These are phyloP conservation scores for Hibiscus mutabilis DNA, from an alignment of 345 rosid species.

Conservation along the genomic window DNA sequence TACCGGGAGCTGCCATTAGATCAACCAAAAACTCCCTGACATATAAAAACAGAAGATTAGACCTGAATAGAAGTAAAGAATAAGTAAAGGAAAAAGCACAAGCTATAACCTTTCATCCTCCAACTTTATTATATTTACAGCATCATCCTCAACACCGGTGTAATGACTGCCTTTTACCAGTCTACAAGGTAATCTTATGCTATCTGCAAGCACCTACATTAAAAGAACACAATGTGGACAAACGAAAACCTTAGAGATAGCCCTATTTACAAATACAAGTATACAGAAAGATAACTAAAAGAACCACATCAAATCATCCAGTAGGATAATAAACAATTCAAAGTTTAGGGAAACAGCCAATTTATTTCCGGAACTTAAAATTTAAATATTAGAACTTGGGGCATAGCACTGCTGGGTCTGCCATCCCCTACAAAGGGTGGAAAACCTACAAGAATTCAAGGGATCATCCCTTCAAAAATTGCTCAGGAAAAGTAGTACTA, in stretches of 20 bases:
- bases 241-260: background rate
- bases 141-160: conserved; percentile 98
- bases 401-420: background rate
- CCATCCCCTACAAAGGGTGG: background rate
- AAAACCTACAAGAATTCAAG: background rate
- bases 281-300: background rate
- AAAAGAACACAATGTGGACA: conserved; percentile 21
- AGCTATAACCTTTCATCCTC: conserved; percentile 73
- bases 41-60: conserved; percentile 24
- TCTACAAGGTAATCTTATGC: conserved; percentile 71
- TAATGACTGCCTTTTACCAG: conserved; percentile 98
- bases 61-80: conserved; percentile 10
- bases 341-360: background rate
- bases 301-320: background rate
- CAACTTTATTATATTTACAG: conserved; percentile 81
- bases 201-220: conserved; percentile 85
- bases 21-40: conserved; percentile 98
- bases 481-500: background rate
- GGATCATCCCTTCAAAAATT: background rate
- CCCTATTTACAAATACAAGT: background rate
- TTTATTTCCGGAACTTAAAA: background rate
- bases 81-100: conserved; percentile 20
- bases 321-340: background rate
- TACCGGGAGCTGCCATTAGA: conserved; percentile 99
- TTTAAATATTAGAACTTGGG: background rate